Conservation (phyloP, 441 rosid species). For the Bocquillonia castaneifolia region DNA sequence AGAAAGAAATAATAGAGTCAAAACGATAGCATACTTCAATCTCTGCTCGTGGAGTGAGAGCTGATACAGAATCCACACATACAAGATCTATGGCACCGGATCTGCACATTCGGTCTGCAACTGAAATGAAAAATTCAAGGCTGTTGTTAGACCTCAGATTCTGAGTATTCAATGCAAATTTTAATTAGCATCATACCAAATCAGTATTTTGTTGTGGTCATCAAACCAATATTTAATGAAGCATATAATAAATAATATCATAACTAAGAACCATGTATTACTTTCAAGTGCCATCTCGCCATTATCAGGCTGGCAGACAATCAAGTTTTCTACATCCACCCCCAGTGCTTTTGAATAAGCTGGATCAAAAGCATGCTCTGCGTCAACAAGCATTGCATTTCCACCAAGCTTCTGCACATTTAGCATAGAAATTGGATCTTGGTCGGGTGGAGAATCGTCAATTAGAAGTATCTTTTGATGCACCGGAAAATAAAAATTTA, state of each 20-base stretch:
- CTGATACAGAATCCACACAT: constrained; percentile 92
- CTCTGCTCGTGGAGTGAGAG: constrained; percentile 98
- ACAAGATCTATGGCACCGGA: constrained; percentile 92
- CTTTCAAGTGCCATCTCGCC: constrained; percentile 98
- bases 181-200: constrained; percentile 1
- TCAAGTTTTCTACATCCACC: constrained; percentile 82
- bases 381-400: constrained; percentile 97
- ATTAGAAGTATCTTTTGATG: not conserved
- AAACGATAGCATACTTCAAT: constrained; percentile 58
- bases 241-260: constrained; percentile 5
- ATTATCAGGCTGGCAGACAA: constrained; percentile 93
- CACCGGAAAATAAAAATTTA: constrained; percentile 9
- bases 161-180: constrained; percentile 6
- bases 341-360: constrained; percentile 90
- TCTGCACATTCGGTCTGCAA: constrained; percentile 98
- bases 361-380: constrained; percentile 98
- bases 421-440: constrained; percentile 22
- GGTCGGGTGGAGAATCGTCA: constrained; percentile 6
- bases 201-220: not conserved
- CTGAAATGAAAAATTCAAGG: constrained; percentile 51
- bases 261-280: constrained; percentile 28
- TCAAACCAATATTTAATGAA: constrained; percentile 9
- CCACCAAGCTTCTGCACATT: constrained; percentile 79
- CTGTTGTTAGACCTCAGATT: constrained; percentile 19
- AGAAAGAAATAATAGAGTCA: constrained; percentile 4